phyloP scores from a whole-genome alignment of 495 filamentous ascomycete genomes.

The Aspergillus sparsus region DNA sequence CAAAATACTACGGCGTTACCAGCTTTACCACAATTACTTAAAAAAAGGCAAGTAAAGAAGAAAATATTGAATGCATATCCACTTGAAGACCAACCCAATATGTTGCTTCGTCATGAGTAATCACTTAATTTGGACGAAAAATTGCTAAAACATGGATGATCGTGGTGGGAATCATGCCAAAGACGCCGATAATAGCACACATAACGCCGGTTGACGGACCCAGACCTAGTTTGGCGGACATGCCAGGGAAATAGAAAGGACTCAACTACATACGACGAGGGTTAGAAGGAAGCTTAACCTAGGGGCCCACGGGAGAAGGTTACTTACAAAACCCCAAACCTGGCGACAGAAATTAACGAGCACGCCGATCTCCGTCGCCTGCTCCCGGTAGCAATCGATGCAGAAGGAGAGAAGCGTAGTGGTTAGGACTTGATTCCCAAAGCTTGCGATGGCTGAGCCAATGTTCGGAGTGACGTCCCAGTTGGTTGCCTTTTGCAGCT shows the following conservation, averaged over 20 bases:
- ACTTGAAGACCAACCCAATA: too few relatives aligned
- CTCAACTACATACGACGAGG: slow-evolving; percentile 24
- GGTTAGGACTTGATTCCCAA: slow-evolving; percentile 39
- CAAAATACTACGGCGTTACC: too few relatives aligned
- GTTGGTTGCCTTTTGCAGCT: slow-evolving; percentile 27
- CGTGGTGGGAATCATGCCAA: slow-evolving; percentile 28
- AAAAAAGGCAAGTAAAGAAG: too few relatives aligned
- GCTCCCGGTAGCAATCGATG: slow-evolving; percentile 34
- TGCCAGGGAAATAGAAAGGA: slow-evolving; percentile 37
- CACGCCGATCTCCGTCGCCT: slow-evolving; percentile 33
- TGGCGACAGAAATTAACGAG: slow-evolving; percentile 36
- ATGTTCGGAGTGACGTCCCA: slow-evolving; percentile 40
- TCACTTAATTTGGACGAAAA: too few relatives aligned
- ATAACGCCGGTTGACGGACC: slow-evolving; percentile 34
- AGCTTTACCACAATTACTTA: too few relatives aligned
- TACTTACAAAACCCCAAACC: slow-evolving; percentile 37
- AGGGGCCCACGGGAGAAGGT: neutral
- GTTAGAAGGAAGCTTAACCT: neutral
- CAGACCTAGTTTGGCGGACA: slow-evolving; percentile 32
- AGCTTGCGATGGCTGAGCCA: slow-evolving; percentile 36
- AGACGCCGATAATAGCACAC: slow-evolving; percentile 31
- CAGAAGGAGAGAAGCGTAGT: slow-evolving; percentile 36
- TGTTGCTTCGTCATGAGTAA: too few relatives aligned
- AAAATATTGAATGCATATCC: too few relatives aligned
- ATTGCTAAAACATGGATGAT: slow-evolving; percentile 26